Evolutionary conservation across 148 eudicot genomes (phyloP).

Genomic region (Vaccinium darrowii): DNA sequence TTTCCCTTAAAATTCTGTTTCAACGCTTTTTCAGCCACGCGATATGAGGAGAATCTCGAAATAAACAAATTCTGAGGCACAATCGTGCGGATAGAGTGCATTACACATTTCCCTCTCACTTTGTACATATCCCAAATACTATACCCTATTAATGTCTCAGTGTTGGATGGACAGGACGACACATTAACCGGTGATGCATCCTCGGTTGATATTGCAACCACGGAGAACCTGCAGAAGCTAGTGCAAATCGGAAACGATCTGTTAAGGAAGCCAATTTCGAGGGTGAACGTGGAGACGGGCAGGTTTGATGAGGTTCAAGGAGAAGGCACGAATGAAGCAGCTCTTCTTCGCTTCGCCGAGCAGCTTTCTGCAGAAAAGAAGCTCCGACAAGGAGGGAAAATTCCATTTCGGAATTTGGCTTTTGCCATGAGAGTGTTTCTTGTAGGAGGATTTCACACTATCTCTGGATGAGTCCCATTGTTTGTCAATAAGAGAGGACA

Average conservation of each 20-base stretch:
- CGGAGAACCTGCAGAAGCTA: conserved; percentile 50
- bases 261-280: conserved; percentile 45
- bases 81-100: not conserved
- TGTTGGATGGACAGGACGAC: conserved; percentile 41
- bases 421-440: not conserved
- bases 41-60: not conserved
- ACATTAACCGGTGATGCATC: conserved; percentile 48
- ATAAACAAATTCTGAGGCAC: not conserved
- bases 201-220: conserved; percentile 50
- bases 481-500: not conserved
- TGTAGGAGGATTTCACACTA: not conserved
- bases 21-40: not conserved
- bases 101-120: not conserved
- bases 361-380: conserved; percentile 56
- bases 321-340: conserved; percentile 55
- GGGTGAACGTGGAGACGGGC: conserved; percentile 63
- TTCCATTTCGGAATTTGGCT: not conserved
- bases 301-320: conserved; percentile 28
- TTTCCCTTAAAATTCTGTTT: not conserved
- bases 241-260: conserved; percentile 49
- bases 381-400: conserved; percentile 21
- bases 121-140: not conserved
- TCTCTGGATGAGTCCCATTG: not conserved
- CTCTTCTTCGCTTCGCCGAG: conserved; percentile 52
- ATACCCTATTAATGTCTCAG: not conserved